Evolutionary conservation across 208 protist genomes (phyloP).

Genomic region (Crithidia fasciculata): DNA sequence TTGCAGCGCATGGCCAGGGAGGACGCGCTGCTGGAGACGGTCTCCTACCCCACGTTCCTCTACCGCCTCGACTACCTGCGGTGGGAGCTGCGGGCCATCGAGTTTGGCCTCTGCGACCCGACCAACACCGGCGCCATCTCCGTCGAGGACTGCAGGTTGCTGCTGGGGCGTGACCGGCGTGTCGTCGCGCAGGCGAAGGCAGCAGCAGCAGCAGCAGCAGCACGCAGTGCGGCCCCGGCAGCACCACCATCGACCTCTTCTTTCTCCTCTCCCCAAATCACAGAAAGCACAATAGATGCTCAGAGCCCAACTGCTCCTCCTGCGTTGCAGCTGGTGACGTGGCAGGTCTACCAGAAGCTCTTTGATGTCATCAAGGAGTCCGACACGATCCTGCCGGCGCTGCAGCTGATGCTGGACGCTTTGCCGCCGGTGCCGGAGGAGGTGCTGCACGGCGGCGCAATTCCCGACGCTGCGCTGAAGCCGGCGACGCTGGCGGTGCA

Average conservation of each 20-base stretch:
- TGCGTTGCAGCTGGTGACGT: constrained; percentile 35
- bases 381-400: constrained; percentile 46
- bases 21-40: constrained; percentile 21
- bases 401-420: constrained; percentile 55
- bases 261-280: no score
- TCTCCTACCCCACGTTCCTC: constrained; percentile 44
- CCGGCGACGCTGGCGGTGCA: constrained; percentile 22
- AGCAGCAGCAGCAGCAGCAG: not conserved
- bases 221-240: no score
- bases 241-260: no score
- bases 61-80: constrained; percentile 60
- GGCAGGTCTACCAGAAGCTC: constrained; percentile 69
- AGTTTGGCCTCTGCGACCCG: constrained; percentile 65
- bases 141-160: constrained; percentile 43
- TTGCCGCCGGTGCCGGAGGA: constrained; percentile 39
- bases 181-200: not conserved
- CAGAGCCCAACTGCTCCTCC: no score
- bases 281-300: no score
- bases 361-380: constrained; percentile 73
- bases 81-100: constrained; percentile 67
- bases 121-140: constrained; percentile 55
- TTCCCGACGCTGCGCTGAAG: constrained; percentile 31
- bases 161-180: constrained; percentile 36
- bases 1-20: constrained; percentile 15
- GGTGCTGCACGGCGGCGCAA: constrained; percentile 36